A percentile compares a stretch with the other conserved stretches of the same genome.
Evolutionary conservation across 306 rosid species (phyloP).

Genomic region (Trifolium subterraneum): DNA sequence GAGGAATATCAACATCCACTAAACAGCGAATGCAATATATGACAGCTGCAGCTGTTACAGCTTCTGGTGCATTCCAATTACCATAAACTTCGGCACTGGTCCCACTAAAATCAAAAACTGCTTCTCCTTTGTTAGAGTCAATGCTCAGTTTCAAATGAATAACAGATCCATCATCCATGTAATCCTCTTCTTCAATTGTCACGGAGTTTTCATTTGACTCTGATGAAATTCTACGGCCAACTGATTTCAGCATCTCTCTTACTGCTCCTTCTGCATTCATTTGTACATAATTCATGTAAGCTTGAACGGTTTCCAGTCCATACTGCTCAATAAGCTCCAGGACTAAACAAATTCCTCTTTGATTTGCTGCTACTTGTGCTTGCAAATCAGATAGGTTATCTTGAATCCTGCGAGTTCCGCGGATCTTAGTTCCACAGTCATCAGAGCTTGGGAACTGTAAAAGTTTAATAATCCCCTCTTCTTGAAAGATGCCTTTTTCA

Average conservation of each 20-base stretch:
- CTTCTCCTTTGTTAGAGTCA: constrained; percentile 83
- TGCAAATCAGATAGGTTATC: constrained; percentile 93
- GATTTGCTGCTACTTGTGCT: constrained; percentile 96
- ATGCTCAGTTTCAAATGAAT: constrained; percentile 87
- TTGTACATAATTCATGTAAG: constrained; percentile 91
- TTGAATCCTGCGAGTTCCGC: constrained; percentile 85
- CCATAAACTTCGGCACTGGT: constrained; percentile 93
- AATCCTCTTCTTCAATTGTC: constrained; percentile 85
- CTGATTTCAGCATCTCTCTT: constrained; percentile 88
- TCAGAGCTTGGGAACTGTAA: constrained; percentile 67
- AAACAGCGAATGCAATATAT: constrained; percentile 87
- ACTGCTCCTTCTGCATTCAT: constrained; percentile 93
- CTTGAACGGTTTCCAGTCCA: constrained; percentile 85
- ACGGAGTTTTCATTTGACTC: constrained; percentile 49
- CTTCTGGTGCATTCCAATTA: constrained; percentile 96
- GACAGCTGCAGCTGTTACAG: constrained; percentile 94
- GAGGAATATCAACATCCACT: constrained; percentile 93
- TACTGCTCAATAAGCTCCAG: constrained; percentile 86
- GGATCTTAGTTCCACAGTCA: constrained; percentile 55
- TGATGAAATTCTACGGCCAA: constrained; percentile 64
- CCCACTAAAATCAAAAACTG: constrained; percentile 75
- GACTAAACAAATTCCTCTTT: constrained; percentile 82
- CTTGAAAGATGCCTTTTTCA: constrained; percentile 80
- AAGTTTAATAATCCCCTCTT: constrained; percentile 75
- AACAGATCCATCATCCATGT: constrained; percentile 95